Evolutionary conservation across 108 stramenopile species (phyloP).

Genomic region (Nitzschia inconspicua): DNA sequence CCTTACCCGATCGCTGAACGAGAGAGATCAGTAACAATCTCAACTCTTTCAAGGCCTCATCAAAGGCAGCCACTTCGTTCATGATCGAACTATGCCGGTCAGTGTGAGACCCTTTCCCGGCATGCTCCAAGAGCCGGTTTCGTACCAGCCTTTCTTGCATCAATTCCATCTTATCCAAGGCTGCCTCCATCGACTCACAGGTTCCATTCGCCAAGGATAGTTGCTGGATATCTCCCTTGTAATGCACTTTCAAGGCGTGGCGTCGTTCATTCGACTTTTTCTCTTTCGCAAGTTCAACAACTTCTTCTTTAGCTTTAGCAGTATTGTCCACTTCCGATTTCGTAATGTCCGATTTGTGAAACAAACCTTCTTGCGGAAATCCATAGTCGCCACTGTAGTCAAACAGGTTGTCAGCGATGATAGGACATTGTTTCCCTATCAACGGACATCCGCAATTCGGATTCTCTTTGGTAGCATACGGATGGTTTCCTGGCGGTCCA

Average conservation of each 20-base stretch:
- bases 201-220: conserved; percentile 21
- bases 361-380: too few species aligned
- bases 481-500: conserved; percentile 29
- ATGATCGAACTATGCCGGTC: conserved; percentile 1
- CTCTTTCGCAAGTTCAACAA: too few species aligned
- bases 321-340: too few species aligned
- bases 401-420: conserved; percentile 19
- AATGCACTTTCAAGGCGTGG: conserved; percentile 14
- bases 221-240: conserved; percentile 25
- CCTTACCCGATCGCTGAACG: conserved; percentile 22
- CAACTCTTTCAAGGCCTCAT: conserved; percentile 8
- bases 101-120: background rate
- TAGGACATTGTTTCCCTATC: conserved; percentile 36
- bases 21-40: conserved; percentile 4
- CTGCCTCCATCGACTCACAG: conserved; percentile 26
- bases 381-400: conserved; percentile 42
- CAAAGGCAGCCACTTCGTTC: background rate
- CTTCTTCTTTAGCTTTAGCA: too few species aligned
- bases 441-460: conserved; percentile 15
- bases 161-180: conserved; percentile 18
- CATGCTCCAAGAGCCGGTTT: background rate
- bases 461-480: background rate
- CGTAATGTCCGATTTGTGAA: too few species aligned
- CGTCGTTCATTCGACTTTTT: conserved; percentile 12
- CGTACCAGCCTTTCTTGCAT: conserved; percentile 8